These are phyloP conservation scores for Cytauxzoon felis DNA, from an alignment of 169 alveolate genomes.

Conservation along the genomic window DNA sequence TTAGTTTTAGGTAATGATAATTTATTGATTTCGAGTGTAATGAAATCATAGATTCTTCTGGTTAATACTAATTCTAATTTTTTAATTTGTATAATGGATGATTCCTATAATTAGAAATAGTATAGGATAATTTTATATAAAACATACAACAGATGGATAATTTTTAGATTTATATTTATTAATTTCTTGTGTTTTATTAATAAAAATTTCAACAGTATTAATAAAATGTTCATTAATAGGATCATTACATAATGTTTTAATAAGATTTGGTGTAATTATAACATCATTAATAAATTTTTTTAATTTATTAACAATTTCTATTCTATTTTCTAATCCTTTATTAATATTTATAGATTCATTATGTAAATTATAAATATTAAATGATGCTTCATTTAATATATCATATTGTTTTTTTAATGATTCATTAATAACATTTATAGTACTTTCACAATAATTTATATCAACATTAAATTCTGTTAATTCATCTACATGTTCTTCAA, in stretches of 20 bases:
- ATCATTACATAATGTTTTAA: constrained; percentile 54
- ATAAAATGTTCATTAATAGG: constrained; percentile 57
- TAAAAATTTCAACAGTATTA: constrained; percentile 29
- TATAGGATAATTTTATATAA: constrained; percentile 24
- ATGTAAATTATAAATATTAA: constrained; percentile 59
- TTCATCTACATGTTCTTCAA: constrained; percentile 54
- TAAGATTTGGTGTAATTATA: constrained; percentile 62
- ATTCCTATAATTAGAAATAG: constrained; percentile 22
- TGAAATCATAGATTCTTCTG: constrained; percentile 56
- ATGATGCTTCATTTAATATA: constrained; percentile 55
- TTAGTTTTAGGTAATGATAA: constrained; percentile 52
- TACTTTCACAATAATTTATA: constrained; percentile 58
- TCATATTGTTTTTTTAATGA: constrained; percentile 58
- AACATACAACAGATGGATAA: constrained; percentile 64
- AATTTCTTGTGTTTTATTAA: constrained; percentile 58
- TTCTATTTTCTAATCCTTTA: constrained; percentile 60
- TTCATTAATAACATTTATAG: constrained; percentile 49
- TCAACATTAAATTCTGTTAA: constrained; percentile 45
- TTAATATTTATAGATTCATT: constrained; percentile 56
- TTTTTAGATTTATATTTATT: constrained; percentile 52
- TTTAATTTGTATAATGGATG: constrained; percentile 54
- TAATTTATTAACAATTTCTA: constrained; percentile 52
- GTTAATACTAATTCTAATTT: constrained; percentile 49
- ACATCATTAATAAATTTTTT: constrained; percentile 60
- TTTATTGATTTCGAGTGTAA: constrained; percentile 45